Evolutionary conservation across 495 filamentous ascomycete genomes (phyloP), one percentile per base, ranked within the genome.

Genomic region (Neurospora africana): DNA sequence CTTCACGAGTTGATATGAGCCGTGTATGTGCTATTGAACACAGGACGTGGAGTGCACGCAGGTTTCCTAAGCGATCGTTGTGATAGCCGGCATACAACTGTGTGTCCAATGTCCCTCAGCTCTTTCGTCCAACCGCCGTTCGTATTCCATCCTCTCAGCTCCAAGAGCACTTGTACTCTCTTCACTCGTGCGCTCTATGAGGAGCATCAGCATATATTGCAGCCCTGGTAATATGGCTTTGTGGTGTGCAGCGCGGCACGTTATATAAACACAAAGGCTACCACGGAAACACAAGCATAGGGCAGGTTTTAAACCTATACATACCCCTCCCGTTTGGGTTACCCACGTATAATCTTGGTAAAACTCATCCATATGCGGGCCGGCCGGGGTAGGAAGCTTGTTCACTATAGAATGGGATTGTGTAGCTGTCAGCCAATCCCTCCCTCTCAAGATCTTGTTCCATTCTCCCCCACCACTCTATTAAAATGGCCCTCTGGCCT

Each of bases 331-430:
- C 23, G 10, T 47, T 72, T 38, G 40, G 27, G 69, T 75, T 70
- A 71, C 71, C 71, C 70, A 53, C 40, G 65, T 70, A 72, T 70
- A 44, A 74, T 74, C 58, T 74, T 74, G 70, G 73, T 76, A 68
- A 76, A 74, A 53, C 43, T 41, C 41, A 73, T 47, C 72, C 71
- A 41, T 44, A 70, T 47, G 75, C 69, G 38, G 70, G 70, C 74
- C 53, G 35, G 41, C 47, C 37, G 19, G 27, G 53, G 10, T 44
- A 23, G 33, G 39, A 47, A 35, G 44, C 40, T 61, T 30, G 23
- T 61, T 17, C 23, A 27, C 11, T 61, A 5, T 30, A 8, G 23
- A 23, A 23, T 61, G 10, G 53, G 27, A 65, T 21, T 47, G 68
- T 75, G 74, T 69, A 67, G 58, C 41, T 69, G 69, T n/a, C 58